Base-by-base conservation (phyloP, 352 stramenopile species). In the Phytophthora chlamydospora region DNA sequence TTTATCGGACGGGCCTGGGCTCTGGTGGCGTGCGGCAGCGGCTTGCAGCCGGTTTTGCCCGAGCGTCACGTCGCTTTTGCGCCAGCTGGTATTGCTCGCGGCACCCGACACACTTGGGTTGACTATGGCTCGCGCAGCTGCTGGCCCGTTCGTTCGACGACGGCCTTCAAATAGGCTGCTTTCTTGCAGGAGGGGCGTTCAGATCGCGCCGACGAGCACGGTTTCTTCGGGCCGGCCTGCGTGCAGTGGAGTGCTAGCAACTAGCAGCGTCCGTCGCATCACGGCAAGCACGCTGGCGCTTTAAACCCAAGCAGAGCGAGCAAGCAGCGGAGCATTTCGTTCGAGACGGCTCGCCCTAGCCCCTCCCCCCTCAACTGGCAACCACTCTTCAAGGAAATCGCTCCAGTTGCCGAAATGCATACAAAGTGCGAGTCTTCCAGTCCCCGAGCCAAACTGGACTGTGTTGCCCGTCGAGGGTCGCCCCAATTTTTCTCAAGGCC, bases 401-500 rank as follows among this genome's bases (percentile, higher is more conserved):
- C 17, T 24, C 0, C 19, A 6, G 21, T 56, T 62, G 58, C 51
- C 11, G 42, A 21, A 27, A 13, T 12, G 17, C 19, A 52, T 68
- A 67, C 27, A 62, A 62, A 40, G 4, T 3, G 7, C 0, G 17
- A 34, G 42, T 38, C 7, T 34, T 14, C 8, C 6, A 27, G 24
- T 5, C 7, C 29, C 2, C 41, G 49, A 14, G 6, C 4, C 38
- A 36, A 59, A 24, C 21, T 24, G 46, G 11, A 31, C 31, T 8
- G 9, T 10, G 58, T 63, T 68, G 59, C 59, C 19, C 16, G 12
- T 62, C 62, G 16, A 57, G 49, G 43, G 51, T 7, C 16, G 10
- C 14, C 43, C 31, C 40, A 31, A 40, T 44, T 71, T 66, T 71
- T 67, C 49, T 60, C 62, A 44, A 27, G 40, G 10, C 32, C n/a